Evolutionary conservation across 176 grass and related monocot genomes (phyloP).

Genomic region (Tillandsia leiboldiana): DNA sequence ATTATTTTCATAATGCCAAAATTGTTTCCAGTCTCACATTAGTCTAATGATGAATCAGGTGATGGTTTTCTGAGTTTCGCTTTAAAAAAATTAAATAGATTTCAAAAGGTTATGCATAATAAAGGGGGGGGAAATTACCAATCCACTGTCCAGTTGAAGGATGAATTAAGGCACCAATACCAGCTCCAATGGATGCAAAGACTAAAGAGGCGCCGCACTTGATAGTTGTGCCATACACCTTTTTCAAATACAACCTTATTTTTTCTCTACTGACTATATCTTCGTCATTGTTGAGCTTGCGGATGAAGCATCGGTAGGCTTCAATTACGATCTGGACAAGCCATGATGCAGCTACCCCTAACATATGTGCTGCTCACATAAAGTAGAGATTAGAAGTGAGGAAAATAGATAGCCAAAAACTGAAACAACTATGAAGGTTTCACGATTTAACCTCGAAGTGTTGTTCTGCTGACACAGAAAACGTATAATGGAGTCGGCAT

Average conservation of each 20-base stretch:
- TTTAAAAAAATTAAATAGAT: background rate
- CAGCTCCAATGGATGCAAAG: constrained; percentile 84
- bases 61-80: background rate
- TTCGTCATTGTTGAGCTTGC: constrained; percentile 30
- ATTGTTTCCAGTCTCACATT: too few relatives aligned
- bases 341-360: constrained; percentile 89
- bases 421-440: background rate
- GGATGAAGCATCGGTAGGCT: constrained; percentile 68
- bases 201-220: constrained; percentile 87
- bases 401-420: background rate
- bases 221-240: constrained; percentile 49
- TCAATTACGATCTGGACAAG: constrained; percentile 67
- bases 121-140: constrained; percentile 38
- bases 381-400: constrained; percentile 4
- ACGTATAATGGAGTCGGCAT: constrained; percentile 53
- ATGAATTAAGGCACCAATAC: constrained; percentile 70
- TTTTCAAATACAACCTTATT: constrained; percentile 52
- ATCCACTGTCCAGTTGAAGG: constrained; percentile 85
- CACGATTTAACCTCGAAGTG: constrained; percentile 54
- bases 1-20: too few relatives aligned
- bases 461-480: constrained; percentile 73
- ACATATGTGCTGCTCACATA: constrained; percentile 55
- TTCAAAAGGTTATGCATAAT: too few relatives aligned
- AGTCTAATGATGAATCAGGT: constrained; percentile 1
- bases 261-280: constrained; percentile 37